Evolutionary conservation across 371 early-diverging fungal genomes (phyloP).

Genomic region (Sporodiniella umbellata): DNA sequence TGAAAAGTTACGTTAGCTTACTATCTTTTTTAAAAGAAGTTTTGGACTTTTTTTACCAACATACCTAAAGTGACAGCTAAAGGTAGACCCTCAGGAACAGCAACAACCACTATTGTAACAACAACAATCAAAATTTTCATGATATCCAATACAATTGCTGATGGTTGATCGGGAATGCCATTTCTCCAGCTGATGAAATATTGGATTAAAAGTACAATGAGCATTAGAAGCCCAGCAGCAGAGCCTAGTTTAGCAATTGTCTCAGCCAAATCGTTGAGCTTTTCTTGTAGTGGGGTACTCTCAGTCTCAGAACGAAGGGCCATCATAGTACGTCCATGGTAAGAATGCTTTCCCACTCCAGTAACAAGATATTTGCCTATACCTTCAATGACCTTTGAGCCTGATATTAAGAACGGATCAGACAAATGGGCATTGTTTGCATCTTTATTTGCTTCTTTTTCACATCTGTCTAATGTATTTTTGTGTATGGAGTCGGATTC

Average conservation of each 20-base stretch:
- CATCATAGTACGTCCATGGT: conserved; percentile 76
- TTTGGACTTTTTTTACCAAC: too few relatives aligned
- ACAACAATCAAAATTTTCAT: conserved; percentile 54
- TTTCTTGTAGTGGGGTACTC: conserved; percentile 66
- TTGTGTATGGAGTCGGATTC: conserved; percentile 79
- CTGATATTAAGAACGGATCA: conserved; percentile 70
- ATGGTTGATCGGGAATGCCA: conserved; percentile 8
- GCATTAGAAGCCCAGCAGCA: conserved; percentile 61
- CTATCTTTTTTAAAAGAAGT: too few relatives aligned
- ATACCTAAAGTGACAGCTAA: conserved; percentile 59
- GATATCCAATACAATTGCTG: conserved; percentile 32
- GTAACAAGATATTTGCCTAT: conserved; percentile 67
- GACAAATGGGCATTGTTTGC: conserved; percentile 1
- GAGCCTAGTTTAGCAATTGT: conserved; percentile 65
- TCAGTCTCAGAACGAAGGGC: conserved; percentile 49
- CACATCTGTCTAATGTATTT: conserved; percentile 20
- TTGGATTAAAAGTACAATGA: conserved; percentile 54
- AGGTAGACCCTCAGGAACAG: conserved; percentile 69
- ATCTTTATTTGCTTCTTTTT: conserved; percentile 1
- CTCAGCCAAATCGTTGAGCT: conserved; percentile 62
- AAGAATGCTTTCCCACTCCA: conserved; percentile 65
- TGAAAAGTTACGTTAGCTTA: conserved; percentile 34
- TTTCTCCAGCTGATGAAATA: conserved; percentile 44
- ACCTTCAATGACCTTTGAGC: conserved; percentile 73
- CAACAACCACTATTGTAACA: conserved; percentile 62